phyloP scores from a whole-genome alignment of 805 yeast species.

The Nematodospora valgi region DNA sequence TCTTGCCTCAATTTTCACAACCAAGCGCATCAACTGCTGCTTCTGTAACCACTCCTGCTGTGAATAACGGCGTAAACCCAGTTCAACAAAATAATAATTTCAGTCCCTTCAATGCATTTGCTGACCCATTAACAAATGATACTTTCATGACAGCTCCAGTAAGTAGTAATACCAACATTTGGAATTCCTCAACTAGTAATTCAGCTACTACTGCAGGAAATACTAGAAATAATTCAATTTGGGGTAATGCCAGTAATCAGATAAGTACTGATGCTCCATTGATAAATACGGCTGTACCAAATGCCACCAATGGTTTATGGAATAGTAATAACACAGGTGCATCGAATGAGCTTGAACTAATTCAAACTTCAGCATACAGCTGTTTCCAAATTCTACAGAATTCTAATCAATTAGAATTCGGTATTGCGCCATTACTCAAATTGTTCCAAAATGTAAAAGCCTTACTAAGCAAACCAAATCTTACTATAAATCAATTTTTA shows the following conservation, averaged over 20 bases:
- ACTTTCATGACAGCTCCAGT: slow-evolving; percentile 5
- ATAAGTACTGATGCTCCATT: slow-evolving; percentile 7
- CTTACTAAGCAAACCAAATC: slow-evolving; percentile 24
- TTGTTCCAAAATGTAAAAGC: slow-evolving; percentile 30
- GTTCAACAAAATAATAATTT: slow-evolving; percentile 7
- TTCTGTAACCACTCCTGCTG: background rate
- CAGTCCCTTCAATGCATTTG: slow-evolving; percentile 17
- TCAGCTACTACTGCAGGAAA: slow-evolving; percentile 7
- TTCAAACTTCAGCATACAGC: slow-evolving; percentile 41
- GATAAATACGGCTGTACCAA: slow-evolving; percentile 7
- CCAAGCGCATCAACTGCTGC: slow-evolving; percentile 4
- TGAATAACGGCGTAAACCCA: background rate
- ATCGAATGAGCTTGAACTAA: slow-evolving; percentile 25
- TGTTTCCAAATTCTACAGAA: slow-evolving; percentile 36
- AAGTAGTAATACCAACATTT: slow-evolving; percentile 8
- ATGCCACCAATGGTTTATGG: background rate
- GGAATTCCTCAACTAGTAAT: slow-evolving; percentile 10
- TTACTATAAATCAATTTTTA: slow-evolving; percentile 31
- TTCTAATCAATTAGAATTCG: slow-evolving; percentile 34
- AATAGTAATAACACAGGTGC: slow-evolving; percentile 9
- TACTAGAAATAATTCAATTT: slow-evolving; percentile 27
- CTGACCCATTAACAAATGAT: slow-evolving; percentile 7
- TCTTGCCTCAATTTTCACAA: slow-evolving; percentile 3
- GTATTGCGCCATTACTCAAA: slow-evolving; percentile 31
- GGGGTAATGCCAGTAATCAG: slow-evolving; percentile 20